Percentiles rank a stretch among this genome's conserved stretches.
Evolutionary conservation across 306 rosid species (phyloP).

Genomic region (Casuarina cunninghamiana): DNA sequence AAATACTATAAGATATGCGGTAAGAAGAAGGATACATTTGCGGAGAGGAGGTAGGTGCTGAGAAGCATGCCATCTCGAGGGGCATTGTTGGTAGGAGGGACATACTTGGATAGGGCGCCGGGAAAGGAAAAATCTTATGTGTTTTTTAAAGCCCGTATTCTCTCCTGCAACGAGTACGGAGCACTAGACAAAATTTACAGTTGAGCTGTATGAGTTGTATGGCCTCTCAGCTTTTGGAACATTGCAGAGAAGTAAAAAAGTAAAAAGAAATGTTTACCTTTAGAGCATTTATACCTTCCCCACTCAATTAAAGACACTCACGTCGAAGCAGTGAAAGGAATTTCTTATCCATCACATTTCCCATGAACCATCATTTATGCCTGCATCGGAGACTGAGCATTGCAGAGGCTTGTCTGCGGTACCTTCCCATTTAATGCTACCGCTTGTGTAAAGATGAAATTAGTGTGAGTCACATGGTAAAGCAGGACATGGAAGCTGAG

Average conservation of each 20-base stretch:
- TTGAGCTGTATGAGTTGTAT: neutral
- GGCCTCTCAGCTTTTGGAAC: neutral
- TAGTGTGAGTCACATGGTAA: too few relatives aligned
- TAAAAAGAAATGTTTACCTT: neutral
- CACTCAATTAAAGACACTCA: neutral
- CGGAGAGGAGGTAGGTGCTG: neutral
- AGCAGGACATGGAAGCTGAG: too few relatives aligned
- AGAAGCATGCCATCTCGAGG: neutral
- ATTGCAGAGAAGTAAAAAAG: neutral
- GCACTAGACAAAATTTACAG: neutral
- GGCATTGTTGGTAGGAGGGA: neutral
- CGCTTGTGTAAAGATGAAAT: too few relatives aligned
- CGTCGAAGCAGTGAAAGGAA: too few relatives aligned
- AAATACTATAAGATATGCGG: conserved; percentile 15
- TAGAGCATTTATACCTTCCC: neutral
- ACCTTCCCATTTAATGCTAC: too few relatives aligned
- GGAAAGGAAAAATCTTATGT: neutral
- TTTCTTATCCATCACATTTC: too few relatives aligned
- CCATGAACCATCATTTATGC: too few relatives aligned
- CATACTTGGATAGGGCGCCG: neutral
- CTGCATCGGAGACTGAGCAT: too few relatives aligned
- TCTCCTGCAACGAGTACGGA: neutral
- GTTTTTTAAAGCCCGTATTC: neutral
- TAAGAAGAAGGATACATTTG: neutral
- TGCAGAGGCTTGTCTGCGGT: too few relatives aligned